Base-by-base conservation (phyloP, 2,329 filamentous ascomycete genomes). In the Aspergillus transmontanensis region DNA sequence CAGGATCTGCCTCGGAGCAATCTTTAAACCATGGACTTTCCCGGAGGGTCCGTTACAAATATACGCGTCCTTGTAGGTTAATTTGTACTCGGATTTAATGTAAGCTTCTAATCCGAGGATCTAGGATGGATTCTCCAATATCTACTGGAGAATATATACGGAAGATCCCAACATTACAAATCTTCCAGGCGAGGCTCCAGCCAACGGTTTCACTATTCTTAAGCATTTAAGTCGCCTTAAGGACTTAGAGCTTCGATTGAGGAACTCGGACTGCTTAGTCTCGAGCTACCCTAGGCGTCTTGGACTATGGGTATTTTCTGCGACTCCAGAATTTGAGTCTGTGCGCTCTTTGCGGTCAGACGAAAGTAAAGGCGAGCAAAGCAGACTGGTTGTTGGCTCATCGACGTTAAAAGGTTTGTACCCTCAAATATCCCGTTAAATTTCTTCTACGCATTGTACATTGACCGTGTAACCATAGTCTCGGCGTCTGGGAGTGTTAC, bases 71-170 rank as follows among this genome's bases (percentile, higher is more conserved):
- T 80, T 71, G 79, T 81, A 74, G 68, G 79, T 74, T 50, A 61
- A n/a, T 57, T 36, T 48, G 30, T 28, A 23, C 54, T 41, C 30
- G 30, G n/a, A 26, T 46, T 36, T 21, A 41, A 28, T 36, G 23
- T 28, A 30, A 60, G 30, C 28, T 41, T 64, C 71, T 77, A 69
- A 77, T 60, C 12, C 43, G 34, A 12, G n/a, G 32, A 46, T 43
- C 19, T 54, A 81, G 79, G 78, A 80, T 73, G 78, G 77, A 39
- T 80, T 79, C 69, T 78, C 77, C 64, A 76, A 71, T 43, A 76
- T 80, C 30, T 75, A 80, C 60, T 81, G 79, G 78, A 78, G 77
- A 67, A 75, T 79, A 61, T 79, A 79, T 66, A 78, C 75, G 26
- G 77, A 79, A 64, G 77, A 78, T 61, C 68, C 69, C 51, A 70